Base-by-base conservation (phyloP, 768 basidiomycete genomes). In the Psilocybe sp. region DNA sequence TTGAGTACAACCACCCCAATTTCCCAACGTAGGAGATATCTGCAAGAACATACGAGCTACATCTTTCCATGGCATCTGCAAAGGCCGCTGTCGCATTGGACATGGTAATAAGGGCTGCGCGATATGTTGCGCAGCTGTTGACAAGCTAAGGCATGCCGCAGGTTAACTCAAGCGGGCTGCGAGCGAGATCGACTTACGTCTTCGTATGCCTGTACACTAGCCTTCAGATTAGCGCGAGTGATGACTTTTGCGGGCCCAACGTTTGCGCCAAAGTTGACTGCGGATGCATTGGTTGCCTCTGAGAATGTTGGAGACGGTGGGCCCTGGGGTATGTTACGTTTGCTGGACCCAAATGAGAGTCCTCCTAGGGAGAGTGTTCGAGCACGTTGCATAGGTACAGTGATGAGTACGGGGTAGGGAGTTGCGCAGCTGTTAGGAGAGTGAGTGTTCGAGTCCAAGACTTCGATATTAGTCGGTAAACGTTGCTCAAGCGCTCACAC, bases 301-400 rank as follows among this genome's bases (percentile, higher is more conserved):
- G 89, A 86, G 69, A 87, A 90, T 2, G 91, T 90, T 46, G 91
- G 91, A 19, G 91, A 93, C 2, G 89, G 87, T 13, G 87, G 84
- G 34, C 68, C 68, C 47, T 82, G 75, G 5, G 82, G 80, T 3
- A 71, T 64, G 46, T 67, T 70, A 48, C 75, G 69, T 51, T 62
- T 71, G 47, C 60, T 72, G 44, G 62, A 73, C 64, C 52, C 75
- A 68, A 70, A 83, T 63, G 78, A 65, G 31, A 85, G 69, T 23
- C 73, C 70, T 52, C 77, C 80, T 23, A 88, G 72, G 13, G 83
- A 82, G 54, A 79, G 79, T 60, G 82, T 71, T 54, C 76, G 75
- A 52, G 55, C 65, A 13, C 72, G 64, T 51, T 73, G 68, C 76
- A 72, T 81, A 70, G 44, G 50, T 32, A 40, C 34, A 28, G 36